Evolutionary conservation across 306 rosid genomes (phyloP).

Genomic region (Senna tora): DNA sequence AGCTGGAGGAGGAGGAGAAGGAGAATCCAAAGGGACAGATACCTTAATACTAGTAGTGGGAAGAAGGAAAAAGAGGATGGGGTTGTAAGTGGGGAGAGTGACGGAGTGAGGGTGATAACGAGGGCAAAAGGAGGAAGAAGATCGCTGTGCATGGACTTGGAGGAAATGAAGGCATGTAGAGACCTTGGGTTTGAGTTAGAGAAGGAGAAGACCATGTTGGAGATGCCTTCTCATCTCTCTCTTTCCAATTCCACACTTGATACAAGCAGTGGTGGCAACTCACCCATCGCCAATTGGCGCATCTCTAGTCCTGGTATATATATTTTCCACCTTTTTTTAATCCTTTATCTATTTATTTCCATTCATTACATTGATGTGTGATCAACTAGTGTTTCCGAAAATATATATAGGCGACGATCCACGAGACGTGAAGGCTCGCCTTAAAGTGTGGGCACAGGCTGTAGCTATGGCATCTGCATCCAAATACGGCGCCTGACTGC

Average conservation of each 20-base stretch:
- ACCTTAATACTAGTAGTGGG: background rate
- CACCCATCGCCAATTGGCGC: slow-evolving; percentile 77
- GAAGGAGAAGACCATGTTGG: slow-evolving; percentile 48
- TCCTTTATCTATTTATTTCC: too few relatives aligned
- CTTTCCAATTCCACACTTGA: slow-evolving; percentile 53
- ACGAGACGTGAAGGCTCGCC: slow-evolving; percentile 84
- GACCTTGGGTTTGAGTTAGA: slow-evolving; percentile 92
- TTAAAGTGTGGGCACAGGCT: slow-evolving; percentile 90
- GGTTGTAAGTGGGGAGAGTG: slow-evolving; percentile 55
- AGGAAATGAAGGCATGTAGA: slow-evolving; percentile 87
- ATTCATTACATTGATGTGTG: background rate
- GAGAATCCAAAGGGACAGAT: slow-evolving; percentile 26
- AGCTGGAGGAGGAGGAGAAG: slow-evolving; percentile 46
- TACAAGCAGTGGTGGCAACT: slow-evolving; percentile 72
- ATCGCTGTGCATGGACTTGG: slow-evolving; percentile 72
- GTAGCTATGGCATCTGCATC: slow-evolving; percentile 82
- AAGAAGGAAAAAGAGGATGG: slow-evolving; percentile 31
- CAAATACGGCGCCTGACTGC: slow-evolving; percentile 44
- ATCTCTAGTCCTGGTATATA: slow-evolving; percentile 87
- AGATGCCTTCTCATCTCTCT: slow-evolving; percentile 52
- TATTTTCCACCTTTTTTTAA: too few relatives aligned
- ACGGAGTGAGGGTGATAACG: slow-evolving; percentile 59
- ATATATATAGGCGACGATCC: slow-evolving; percentile 72
- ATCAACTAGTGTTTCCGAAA: background rate
- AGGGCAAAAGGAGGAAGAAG: slow-evolving; percentile 83